A percentile compares a stretch with the other conserved stretches of the same genome.
Conservation (phyloP, 805 yeast species). For the Ogataea saltuana region DNA sequence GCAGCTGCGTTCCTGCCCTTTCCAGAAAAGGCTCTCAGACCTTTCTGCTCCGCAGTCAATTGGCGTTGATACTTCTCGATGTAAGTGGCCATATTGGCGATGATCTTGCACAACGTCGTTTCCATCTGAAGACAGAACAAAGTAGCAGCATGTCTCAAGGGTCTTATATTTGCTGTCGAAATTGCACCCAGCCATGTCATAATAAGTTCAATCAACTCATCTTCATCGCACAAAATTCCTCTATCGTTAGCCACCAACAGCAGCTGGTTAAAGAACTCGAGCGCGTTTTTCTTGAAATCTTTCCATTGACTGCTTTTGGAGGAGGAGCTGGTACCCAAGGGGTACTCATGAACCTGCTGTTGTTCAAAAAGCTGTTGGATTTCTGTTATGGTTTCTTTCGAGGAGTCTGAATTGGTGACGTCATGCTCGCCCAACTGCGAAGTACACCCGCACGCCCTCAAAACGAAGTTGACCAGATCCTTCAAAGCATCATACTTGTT, state of each 20-base stretch:
- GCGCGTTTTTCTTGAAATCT: slow-evolving; percentile 53
- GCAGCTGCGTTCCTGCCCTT: slow-evolving; percentile 36
- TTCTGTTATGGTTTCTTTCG: slow-evolving; percentile 72
- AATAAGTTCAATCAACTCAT: slow-evolving; percentile 52
- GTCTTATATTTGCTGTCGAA: slow-evolving; percentile 66
- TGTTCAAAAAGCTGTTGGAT: slow-evolving; percentile 60
- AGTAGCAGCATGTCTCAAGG: slow-evolving; percentile 71
- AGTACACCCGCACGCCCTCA: slow-evolving; percentile 73
- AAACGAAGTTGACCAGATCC: slow-evolving; percentile 63
- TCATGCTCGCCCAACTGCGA: slow-evolving; percentile 73
- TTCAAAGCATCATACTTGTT: slow-evolving; percentile 52
- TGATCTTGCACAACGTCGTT: slow-evolving; percentile 55
- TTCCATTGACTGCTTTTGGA: slow-evolving; percentile 51
- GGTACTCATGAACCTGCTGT: slow-evolving; percentile 69
- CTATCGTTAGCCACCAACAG: slow-evolving; percentile 58
- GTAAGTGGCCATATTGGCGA: slow-evolving; percentile 38
- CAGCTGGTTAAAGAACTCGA: slow-evolving; percentile 55
- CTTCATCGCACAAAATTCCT: slow-evolving; percentile 53
- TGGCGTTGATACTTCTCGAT: slow-evolving; percentile 49
- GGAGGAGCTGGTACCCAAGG: slow-evolving; percentile 40
- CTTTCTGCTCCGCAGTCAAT: slow-evolving; percentile 34
- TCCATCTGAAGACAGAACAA: slow-evolving; percentile 58
- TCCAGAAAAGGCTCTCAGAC: slow-evolving; percentile 24
- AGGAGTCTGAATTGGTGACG: slow-evolving; percentile 51
- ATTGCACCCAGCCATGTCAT: slow-evolving; percentile 76